These are phyloP conservation scores for Apophysomyces variabilis DNA, from an alignment of 371 early-diverging fungal genomes.

Conservation along the genomic window DNA sequence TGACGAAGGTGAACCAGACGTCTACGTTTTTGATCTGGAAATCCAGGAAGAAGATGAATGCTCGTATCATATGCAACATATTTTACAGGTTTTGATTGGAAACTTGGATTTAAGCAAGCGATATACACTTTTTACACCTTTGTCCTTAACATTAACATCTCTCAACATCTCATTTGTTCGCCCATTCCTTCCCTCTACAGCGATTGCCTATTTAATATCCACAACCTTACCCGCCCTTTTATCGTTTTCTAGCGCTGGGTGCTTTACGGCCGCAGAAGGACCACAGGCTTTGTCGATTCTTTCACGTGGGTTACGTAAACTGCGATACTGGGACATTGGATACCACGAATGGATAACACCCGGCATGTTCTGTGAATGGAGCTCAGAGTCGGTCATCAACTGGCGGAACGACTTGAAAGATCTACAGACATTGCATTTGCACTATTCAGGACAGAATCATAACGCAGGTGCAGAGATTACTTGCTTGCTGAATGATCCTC, in stretches of 20 bases:
- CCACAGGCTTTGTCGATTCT: constrained; percentile 24
- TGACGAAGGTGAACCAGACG: constrained; percentile 9
- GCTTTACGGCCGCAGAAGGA: constrained; percentile 20
- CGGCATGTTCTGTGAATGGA: background rate
- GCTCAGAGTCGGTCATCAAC: background rate
- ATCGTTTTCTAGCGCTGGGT: constrained; percentile 27
- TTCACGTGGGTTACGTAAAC: constrained; percentile 21
- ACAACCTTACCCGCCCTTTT: constrained; percentile 26
- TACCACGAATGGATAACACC: constrained; percentile 32
- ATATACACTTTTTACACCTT: constrained; percentile 15
- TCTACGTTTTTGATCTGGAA: constrained; percentile 1
- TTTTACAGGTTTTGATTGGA: background rate
- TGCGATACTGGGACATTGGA: constrained; percentile 38
- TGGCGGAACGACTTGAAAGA: background rate
- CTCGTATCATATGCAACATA: background rate
- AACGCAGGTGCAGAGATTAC: background rate
- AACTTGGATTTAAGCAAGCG: background rate
- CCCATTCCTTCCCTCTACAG: constrained; percentile 17
- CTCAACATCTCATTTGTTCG: constrained; percentile 31
- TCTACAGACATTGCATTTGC: background rate
- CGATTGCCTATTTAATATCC: constrained; percentile 23
- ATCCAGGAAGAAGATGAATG: constrained; percentile 1
- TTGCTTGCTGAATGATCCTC: background rate
- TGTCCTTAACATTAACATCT: constrained; percentile 20
- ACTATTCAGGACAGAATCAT: background rate